Evolutionary conservation across 169 alveolate genomes (phyloP).

Genomic region (Plasmodium blacklocki): DNA sequence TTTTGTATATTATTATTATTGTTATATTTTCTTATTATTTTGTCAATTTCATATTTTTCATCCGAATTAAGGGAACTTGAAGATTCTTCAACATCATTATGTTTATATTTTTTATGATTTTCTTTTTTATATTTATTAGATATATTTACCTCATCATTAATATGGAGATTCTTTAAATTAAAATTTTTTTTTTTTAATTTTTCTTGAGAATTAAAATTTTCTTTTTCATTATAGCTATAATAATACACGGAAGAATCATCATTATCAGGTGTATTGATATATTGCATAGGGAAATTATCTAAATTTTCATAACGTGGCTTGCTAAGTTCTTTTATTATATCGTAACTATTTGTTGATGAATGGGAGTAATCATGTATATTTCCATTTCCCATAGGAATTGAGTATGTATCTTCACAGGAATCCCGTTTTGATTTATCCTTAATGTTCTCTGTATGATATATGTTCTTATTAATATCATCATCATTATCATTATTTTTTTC

Average conservation of each 20-base stretch:
- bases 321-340: neutral
- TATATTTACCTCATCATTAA: neutral
- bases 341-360: neutral
- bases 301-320: constrained; percentile 3
- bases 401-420: constrained; percentile 17
- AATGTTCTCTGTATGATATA: constrained; percentile 5
- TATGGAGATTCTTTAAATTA: constrained; percentile 6
- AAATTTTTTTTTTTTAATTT: constrained; percentile 14
- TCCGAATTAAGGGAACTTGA: constrained; percentile 16
- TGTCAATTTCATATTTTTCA: constrained; percentile 19
- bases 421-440: neutral
- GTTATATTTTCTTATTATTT: constrained; percentile 9
- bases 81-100: constrained; percentile 13
- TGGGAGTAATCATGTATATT: neutral
- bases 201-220: constrained; percentile 20
- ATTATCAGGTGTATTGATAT: neutral
- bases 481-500: neutral
- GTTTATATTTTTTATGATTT: neutral
- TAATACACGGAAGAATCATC: constrained; percentile 10
- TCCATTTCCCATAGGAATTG: neutral
- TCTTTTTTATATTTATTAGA: constrained; percentile 16
- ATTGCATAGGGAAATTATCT: too few species aligned
- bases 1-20: constrained; percentile 2
- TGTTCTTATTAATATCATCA: neutral
- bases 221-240: constrained; percentile 40